Percentiles rank a stretch among this genome's conserved stretches.
phyloP scores from a whole-genome alignment of 148 eudicot species.

The Pharnaceum exiguum region DNA sequence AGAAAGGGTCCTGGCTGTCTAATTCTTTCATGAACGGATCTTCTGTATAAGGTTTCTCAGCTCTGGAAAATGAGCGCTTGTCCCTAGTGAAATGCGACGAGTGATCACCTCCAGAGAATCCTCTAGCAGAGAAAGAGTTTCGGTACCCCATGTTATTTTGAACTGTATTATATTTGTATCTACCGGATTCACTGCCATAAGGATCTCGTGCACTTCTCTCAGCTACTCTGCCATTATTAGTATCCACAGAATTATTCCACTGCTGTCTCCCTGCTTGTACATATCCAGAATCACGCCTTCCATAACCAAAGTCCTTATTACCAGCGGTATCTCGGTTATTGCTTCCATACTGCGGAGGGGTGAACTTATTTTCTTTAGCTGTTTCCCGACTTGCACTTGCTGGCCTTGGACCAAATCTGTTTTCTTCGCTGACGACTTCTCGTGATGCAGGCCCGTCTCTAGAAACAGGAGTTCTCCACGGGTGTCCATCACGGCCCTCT shows the following conservation, averaged over 20 bases:
- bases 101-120: conserved; percentile 39
- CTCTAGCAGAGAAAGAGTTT: conserved; percentile 46
- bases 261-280: conserved; percentile 46
- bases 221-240: conserved; percentile 33
- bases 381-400: conserved; percentile 25
- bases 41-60: conserved; percentile 44
- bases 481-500: conserved; percentile 48
- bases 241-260: conserved; percentile 34
- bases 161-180: conserved; percentile 34
- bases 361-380: conserved; percentile 43
- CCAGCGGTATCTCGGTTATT: conserved; percentile 27
- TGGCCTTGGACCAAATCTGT: conserved; percentile 32
- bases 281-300: conserved; percentile 50
- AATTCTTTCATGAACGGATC: conserved; percentile 51
- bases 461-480: conserved; percentile 41
- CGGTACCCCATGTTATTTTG: conserved; percentile 38
- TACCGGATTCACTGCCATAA: conserved; percentile 35
- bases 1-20: conserved; percentile 53
- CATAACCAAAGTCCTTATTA: conserved; percentile 33
- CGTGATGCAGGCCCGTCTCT: conserved; percentile 37
- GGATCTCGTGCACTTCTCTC: conserved; percentile 37
- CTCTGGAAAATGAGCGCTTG: conserved; percentile 46
- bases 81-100: conserved; percentile 46
- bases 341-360: conserved; percentile 37
- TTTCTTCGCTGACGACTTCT: conserved; percentile 26